phyloP scores from a whole-genome alignment of 768 basidiomycete species.

The Plicaturopsis crispa region DNA sequence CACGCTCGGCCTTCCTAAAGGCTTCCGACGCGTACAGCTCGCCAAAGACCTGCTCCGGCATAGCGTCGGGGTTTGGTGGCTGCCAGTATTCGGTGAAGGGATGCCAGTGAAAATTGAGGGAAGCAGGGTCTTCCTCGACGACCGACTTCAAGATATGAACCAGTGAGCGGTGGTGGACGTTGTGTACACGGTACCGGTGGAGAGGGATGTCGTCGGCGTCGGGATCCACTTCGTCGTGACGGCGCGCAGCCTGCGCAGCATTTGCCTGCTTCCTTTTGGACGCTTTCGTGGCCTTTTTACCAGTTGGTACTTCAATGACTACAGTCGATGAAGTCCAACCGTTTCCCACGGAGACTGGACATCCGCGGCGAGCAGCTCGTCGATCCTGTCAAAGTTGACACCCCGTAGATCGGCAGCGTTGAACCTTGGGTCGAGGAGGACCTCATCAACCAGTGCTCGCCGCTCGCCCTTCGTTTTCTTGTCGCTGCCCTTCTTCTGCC shows the following conservation, averaged over 20 bases:
- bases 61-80: constrained; percentile 4
- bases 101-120: constrained; percentile 17
- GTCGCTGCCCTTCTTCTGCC: constrained; percentile 12
- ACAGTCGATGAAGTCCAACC: constrained; percentile 16
- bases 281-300: constrained; percentile 13
- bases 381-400: constrained; percentile 16
- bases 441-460: constrained; percentile 8
- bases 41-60: constrained; percentile 11
- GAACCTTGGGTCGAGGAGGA: constrained; percentile 10
- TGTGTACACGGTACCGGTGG: constrained; percentile 10
- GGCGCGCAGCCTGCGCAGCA: constrained; percentile 4
- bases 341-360: constrained; percentile 10
- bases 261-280: constrained; percentile 5
- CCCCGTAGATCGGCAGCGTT: constrained; percentile 10
- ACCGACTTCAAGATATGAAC: constrained; percentile 11
- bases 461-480: constrained; percentile 7
- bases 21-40: constrained; percentile 17
- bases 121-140: constrained; percentile 6
- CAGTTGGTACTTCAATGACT: constrained; percentile 15
- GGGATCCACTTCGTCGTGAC: constrained; percentile 7
- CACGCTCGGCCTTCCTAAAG: constrained; percentile 13
- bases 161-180: constrained; percentile 15
- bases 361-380: constrained; percentile 11
- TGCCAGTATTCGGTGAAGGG: constrained; percentile 19
- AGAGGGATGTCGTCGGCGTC: constrained; percentile 8